Evolutionary conservation across 192 early-diverging fungal genomes (phyloP), one percentile per base, ranked within the genome.

Genomic region (Coemansia sp.): DNA sequence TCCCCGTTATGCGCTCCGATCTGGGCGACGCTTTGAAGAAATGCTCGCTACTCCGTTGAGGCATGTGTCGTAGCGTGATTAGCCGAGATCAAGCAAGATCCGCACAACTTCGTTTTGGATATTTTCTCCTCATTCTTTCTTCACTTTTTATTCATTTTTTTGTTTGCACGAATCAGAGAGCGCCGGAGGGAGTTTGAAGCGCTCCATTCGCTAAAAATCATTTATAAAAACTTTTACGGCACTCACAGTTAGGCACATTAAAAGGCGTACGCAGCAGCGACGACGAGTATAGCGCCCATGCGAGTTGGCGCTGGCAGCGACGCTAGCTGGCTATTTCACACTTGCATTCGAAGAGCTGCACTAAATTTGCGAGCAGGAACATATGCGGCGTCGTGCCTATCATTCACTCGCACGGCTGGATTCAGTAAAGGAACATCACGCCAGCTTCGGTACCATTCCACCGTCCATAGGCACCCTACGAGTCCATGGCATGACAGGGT

Each of bases 1-100:
- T 88, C 10, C 92, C 92, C 16, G 78, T 92, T 1, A 74, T 80
- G 66, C 74, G 77, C 40, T 78, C 88, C 0, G 75, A 80, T 21
- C 69, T 84, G 27, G 78, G 81, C 45, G 84, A 85, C 13, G 68
- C 69, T 1, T 42, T 85, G 29, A 85, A 85, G 61, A 79, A 74
- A 33, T 82, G 78, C 54, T 75, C 72, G 21, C 70, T 85, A 8
- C 29, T 81, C 46, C 64, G 77, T 42, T 85, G 48, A 67, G 3
- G 19, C 59, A 19, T n/a, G 54, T 19, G 17, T 6, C 3, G 3
- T 36, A 5, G 36, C 19, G 36, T 13, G 59, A 60, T 60, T 34
- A 60, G 34, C 56, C 33, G 7, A 36, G 56, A 34, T 59, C 34
- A 59, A 17, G 35, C 24, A 31, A 35, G 27, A 54, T 64, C 46